Evolutionary conservation across 257 asterid species (phyloP).

Genomic region (Haberlea rhodopensis): DNA sequence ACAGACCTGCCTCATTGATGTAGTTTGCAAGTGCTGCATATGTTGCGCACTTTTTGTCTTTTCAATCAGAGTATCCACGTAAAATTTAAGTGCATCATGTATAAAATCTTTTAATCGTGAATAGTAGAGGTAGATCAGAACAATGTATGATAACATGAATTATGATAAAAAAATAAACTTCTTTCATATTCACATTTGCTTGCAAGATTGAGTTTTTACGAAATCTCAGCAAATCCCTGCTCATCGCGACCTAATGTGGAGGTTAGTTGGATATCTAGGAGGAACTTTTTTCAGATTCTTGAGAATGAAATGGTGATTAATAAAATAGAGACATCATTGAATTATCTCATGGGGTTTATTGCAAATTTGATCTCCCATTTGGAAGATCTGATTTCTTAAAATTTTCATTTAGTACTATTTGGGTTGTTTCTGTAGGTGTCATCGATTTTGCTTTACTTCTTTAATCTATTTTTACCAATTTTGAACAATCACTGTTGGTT

Average conservation of each 20-base stretch:
- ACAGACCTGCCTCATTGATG: slow-evolving; percentile 1
- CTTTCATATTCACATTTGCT: background rate
- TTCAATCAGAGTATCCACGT: background rate
- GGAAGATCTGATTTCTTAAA: background rate
- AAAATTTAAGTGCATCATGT: background rate
- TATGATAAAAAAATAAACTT: background rate
- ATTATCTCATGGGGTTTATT: background rate
- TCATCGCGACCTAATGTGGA: slow-evolving; percentile 14
- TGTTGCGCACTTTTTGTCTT: background rate
- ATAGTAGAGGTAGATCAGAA: background rate
- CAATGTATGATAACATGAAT: background rate
- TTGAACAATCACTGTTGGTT: slow-evolving; percentile 23
- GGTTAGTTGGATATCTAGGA: background rate
- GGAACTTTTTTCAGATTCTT: slow-evolving; percentile 7
- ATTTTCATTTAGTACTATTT: slow-evolving; percentile 7
- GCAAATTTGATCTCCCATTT: background rate
- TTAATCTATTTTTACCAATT: background rate
- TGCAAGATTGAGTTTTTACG: slow-evolving; percentile 12
- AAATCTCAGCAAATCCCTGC: slow-evolving; percentile 1
- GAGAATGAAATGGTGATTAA: slow-evolving; percentile 14
- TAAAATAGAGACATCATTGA: background rate
- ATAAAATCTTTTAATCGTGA: background rate
- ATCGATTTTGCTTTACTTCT: slow-evolving; percentile 13
- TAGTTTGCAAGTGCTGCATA: background rate
- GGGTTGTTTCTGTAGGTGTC: slow-evolving; percentile 2